These are phyloP conservation scores for Calonectria montana DNA, from an alignment of 2,329 filamentous ascomycete genomes.

Conservation along the genomic window DNA sequence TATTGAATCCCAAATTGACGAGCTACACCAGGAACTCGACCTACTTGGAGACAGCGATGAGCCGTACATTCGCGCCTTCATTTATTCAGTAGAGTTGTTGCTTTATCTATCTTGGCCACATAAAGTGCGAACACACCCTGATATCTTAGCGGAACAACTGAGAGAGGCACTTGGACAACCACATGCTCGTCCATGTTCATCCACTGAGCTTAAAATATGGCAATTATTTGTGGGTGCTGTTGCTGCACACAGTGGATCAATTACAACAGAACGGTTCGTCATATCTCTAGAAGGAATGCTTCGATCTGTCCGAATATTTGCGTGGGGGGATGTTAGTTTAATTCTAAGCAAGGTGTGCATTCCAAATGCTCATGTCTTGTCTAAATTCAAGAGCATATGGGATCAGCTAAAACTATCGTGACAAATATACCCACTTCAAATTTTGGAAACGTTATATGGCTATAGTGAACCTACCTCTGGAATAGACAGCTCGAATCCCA, in stretches of 20 bases:
- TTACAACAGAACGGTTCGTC: background rate
- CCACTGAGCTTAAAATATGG: slow-evolving; percentile 32
- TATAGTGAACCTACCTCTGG: too few species aligned
- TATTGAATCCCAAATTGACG: background rate
- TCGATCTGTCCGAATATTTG: background rate
- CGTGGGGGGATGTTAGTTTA: background rate
- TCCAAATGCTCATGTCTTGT: background rate
- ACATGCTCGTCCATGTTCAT: slow-evolving; percentile 28
- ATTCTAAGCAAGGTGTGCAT: background rate
- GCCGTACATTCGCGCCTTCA: slow-evolving; percentile 27
- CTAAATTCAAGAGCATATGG: background rate
- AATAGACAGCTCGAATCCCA: too few species aligned
- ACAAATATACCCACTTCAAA: background rate
- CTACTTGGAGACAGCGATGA: slow-evolving; percentile 17
- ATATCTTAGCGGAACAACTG: slow-evolving; percentile 10
- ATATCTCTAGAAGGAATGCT: background rate
- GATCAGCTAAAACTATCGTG: background rate
- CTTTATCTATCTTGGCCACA: slow-evolving; percentile 28
- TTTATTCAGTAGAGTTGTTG: slow-evolving; percentile 18
- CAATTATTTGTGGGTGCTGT: slow-evolving; percentile 35
- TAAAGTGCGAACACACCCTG: background rate
- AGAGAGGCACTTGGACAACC: slow-evolving; percentile 17
- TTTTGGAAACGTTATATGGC: too few species aligned
- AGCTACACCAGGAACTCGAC: slow-evolving; percentile 15
- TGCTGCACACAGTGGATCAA: slow-evolving; percentile 7